Percentiles rank a stretch among this genome's conserved stretches.
Evolutionary conservation across 2,329 filamentous ascomycete genomes (phyloP).

Genomic region (Stagonosporopsis rhizophila): DNA sequence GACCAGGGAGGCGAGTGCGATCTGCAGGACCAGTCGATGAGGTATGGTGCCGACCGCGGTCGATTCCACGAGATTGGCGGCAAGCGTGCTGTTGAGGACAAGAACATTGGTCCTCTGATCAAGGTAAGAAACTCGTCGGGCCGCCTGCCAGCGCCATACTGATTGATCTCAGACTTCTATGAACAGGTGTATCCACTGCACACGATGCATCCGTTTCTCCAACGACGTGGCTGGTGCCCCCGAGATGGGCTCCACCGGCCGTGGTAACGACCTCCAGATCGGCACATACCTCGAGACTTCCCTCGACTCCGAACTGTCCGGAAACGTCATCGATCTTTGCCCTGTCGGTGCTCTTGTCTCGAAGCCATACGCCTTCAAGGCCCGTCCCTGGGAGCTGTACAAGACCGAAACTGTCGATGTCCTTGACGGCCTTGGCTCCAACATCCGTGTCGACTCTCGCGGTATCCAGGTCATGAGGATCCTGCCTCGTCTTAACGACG

Average conservation of each 20-base stretch:
- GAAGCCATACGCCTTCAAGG: constrained; percentile 97
- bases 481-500: constrained; percentile 90
- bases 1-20: constrained; percentile 99
- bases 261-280: constrained; percentile 97
- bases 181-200: constrained; percentile 99
- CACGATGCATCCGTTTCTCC: constrained; percentile 94
- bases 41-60: constrained; percentile 93
- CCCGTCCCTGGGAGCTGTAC: constrained; percentile 95
- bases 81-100: constrained; percentile 98
- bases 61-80: constrained; percentile 95
- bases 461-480: constrained; percentile 97
- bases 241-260: constrained; percentile 90
- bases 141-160: constrained; percentile 25
- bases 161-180: constrained; percentile 76
- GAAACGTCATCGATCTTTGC: constrained; percentile 97
- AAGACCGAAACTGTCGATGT: constrained; percentile 97
- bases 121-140: constrained; percentile 61
- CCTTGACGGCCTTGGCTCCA: constrained; percentile 88
- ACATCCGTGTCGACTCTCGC: constrained; percentile 91
- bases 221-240: constrained; percentile 97
- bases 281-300: constrained; percentile 96
- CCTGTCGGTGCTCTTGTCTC: constrained; percentile 95
- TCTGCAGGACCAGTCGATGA: constrained; percentile 98
- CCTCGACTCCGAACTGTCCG: constrained; percentile 92
- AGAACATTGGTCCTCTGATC: constrained; percentile 97